phyloP scores from a whole-genome alignment of 2,329 filamentous ascomycete genomes.

The Fusarium nurragi region DNA sequence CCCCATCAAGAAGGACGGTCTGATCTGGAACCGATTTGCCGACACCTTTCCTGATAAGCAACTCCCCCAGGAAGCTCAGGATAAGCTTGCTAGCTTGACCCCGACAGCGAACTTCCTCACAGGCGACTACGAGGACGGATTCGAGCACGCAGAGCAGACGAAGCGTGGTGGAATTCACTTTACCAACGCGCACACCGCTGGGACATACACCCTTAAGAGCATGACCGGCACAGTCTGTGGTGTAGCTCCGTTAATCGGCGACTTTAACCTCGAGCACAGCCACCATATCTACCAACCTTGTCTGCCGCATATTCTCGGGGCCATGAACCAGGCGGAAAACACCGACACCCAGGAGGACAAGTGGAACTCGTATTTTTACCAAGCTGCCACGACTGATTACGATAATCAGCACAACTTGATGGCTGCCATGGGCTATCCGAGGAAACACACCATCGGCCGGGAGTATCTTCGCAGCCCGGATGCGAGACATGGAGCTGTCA shows the following conservation, averaged over 20 bases:
- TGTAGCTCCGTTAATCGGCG: constrained; percentile 52
- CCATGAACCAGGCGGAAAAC: constrained; percentile 44
- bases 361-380: constrained; percentile 49
- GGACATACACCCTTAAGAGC: constrained; percentile 57
- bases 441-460: constrained; percentile 40
- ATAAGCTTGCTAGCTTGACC: constrained; percentile 45
- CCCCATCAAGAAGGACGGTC: constrained; percentile 53
- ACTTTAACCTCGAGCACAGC: constrained; percentile 54
- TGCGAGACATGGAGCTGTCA: constrained; percentile 46
- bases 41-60: constrained; percentile 46
- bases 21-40: constrained; percentile 50
- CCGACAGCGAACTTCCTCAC: constrained; percentile 49
- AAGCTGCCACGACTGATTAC: constrained; percentile 48
- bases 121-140: constrained; percentile 50
- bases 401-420: constrained; percentile 49
- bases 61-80: constrained; percentile 47
- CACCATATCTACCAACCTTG: constrained; percentile 58
- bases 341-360: constrained; percentile 29
- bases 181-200: constrained; percentile 53
- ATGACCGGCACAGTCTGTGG: constrained; percentile 55
- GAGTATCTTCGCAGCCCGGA: constrained; percentile 45
- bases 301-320: constrained; percentile 52
- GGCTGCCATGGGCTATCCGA: constrained; percentile 45
- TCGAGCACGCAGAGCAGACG: constrained; percentile 36
- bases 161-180: constrained; percentile 53